Evolutionary conservation across 306 rosid species (phyloP).

Genomic region (Sophora flavescens): DNA sequence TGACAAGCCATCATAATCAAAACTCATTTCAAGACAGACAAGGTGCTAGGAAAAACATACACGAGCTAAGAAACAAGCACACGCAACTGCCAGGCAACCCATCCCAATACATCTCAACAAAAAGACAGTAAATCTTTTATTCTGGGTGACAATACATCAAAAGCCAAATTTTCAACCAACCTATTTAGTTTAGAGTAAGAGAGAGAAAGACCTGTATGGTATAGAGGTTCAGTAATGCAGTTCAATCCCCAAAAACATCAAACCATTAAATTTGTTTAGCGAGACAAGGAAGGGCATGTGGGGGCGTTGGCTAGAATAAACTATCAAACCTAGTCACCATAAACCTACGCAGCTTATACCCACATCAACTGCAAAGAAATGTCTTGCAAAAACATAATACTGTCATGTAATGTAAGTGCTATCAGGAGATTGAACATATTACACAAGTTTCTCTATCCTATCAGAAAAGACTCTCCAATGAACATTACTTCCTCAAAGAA

Average conservation of each 20-base stretch:
- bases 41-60: neutral
- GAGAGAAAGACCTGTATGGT: neutral
- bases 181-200: neutral
- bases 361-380: constrained; percentile 31
- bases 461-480: constrained; percentile 22
- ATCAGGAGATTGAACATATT: neutral
- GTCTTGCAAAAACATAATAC: neutral
- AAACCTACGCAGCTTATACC: neutral
- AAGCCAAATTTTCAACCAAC: neutral
- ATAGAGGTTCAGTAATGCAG: constrained; percentile 20
- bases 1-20: neutral
- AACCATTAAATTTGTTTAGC: neutral
- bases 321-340: constrained; percentile 23
- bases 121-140: neutral
- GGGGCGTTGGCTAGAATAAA: neutral
- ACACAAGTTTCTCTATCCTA: neutral
- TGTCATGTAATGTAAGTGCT: neutral
- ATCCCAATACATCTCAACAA: constrained; percentile 14
- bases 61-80: constrained; percentile 15
- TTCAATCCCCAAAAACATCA: constrained; percentile 28
- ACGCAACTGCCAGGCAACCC: neutral
- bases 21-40: constrained; percentile 10
- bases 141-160: neutral
- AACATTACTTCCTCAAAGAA: constrained; percentile 27
- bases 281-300: neutral